phyloP scores from a whole-genome alignment of 768 basidiomycete genomes.

The Boletus sp. region DNA sequence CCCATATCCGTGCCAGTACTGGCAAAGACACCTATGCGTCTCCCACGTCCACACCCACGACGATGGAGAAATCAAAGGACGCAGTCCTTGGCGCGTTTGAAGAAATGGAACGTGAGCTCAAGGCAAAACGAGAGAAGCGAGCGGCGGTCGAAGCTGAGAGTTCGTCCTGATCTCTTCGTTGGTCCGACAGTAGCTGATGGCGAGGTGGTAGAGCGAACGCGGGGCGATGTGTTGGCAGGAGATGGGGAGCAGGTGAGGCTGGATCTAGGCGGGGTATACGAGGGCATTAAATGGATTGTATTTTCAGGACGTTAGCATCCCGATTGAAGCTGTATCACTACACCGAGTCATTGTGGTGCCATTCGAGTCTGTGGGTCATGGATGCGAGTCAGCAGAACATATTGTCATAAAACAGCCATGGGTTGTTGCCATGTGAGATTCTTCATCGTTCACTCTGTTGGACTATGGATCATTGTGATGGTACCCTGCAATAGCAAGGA shows the following conservation, averaged over 20 bases:
- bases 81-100: slow-evolving; percentile 65
- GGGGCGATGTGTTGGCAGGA: slow-evolving; percentile 16
- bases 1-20: slow-evolving; percentile 34
- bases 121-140: slow-evolving; percentile 40
- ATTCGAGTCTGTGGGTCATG: too few species aligned
- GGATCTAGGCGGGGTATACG: slow-evolving; percentile 34
- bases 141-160: slow-evolving; percentile 33
- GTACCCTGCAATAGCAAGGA: too few species aligned
- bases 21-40: background rate
- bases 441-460: too few species aligned
- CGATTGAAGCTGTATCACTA: background rate
- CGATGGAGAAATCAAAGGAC: slow-evolving; percentile 19
- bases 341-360: background rate
- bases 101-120: slow-evolving; percentile 59
- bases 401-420: too few species aligned
- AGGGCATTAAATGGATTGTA: slow-evolving; percentile 48
- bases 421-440: too few species aligned
- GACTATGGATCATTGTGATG: too few species aligned
- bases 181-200: slow-evolving; percentile 12
- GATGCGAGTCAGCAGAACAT: background rate
- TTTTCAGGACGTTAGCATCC: slow-evolving; percentile 41
- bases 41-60: background rate
- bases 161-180: slow-evolving; percentile 29
- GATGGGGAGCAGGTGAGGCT: slow-evolving; percentile 14
- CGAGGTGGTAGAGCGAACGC: slow-evolving; percentile 12